Evolutionary conservation across 2,329 filamentous ascomycete genomes (phyloP), one percentile per base, ranked within the genome.

Genomic region (Ambrosiella xylebori): DNA sequence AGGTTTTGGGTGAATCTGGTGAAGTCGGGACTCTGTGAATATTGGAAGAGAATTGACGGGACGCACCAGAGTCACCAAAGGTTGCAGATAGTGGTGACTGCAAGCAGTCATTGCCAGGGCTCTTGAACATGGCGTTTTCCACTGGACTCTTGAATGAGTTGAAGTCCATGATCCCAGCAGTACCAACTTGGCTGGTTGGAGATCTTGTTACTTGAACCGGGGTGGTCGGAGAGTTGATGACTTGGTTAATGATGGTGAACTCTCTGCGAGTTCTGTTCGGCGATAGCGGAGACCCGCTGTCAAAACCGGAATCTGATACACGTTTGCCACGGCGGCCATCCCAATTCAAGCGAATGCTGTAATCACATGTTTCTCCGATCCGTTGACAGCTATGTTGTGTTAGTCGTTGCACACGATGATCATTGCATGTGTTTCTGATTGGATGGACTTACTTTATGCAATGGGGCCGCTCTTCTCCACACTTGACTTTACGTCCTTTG

Each of bases 331-430:
- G 61, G 59, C 86, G 78, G 3, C 86, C 85, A 61, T 85, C 83
- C 87, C 87, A 91, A 65, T 90, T 90, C 63, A 91, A 71, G 38
- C 85, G 78, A 64, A 91, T 86, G 64, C 81, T 86, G 68, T 90
- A 91, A 69, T 93, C 86, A 71, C 87, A 93, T 52, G 73, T 71
- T 66, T 88, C 85, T 61, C 82, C 81, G 62, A 83, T 81, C 61
- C 81, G 81, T 64, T 81, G 75, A 68, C 87, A 91, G 65, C 74
- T 76, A 57, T 50, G 12, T 19, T 15, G n/a, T 13, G 35, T 15
- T 13, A 44, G 55, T 52, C 2, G 13, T 47, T 15, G 44, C 7
- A 13, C 2, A 8, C n/a, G 44, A 47, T 27, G 27, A 27, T 27
- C 27, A 27, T 5, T 57, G 47, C 15, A 49, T 40, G 13, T 53